Percentiles rank a stretch among this genome's conserved stretches.
phyloP scores from a whole-genome alignment of 495 filamentous ascomycete genomes.

The Aspergillus panamensis region DNA sequence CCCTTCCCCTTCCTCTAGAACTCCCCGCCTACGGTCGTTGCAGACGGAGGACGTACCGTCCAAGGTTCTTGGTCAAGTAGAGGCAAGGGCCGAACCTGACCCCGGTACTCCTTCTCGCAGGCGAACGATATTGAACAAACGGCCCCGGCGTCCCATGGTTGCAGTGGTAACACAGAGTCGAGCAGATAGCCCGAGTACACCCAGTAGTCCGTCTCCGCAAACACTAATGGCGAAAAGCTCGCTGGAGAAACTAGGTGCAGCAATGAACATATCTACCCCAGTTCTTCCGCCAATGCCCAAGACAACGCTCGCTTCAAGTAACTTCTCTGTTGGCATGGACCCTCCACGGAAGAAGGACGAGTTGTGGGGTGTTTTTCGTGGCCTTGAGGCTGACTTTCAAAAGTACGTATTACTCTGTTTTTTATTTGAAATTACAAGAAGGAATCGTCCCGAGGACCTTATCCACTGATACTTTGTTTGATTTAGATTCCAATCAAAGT shows the following conservation, averaged over 20 bases:
- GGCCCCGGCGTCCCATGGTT: conserved; percentile 50
- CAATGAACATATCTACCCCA: conserved; percentile 43
- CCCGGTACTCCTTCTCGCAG: conserved; percentile 29
- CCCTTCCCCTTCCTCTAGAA: conserved; percentile 53
- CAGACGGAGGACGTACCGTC: conserved; percentile 29
- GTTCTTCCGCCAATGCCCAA: conserved; percentile 53
- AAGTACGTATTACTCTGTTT: conserved; percentile 48
- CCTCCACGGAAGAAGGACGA: conserved; percentile 67
- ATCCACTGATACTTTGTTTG: background rate
- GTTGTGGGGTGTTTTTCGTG: conserved; percentile 81
- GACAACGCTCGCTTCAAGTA: conserved; percentile 27
- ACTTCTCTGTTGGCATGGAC: conserved; percentile 43
- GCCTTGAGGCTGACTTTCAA: conserved; percentile 76
- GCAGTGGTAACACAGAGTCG: conserved; percentile 47
- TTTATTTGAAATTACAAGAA: background rate
- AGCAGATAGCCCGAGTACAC: conserved; percentile 39
- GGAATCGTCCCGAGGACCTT: too few species aligned
- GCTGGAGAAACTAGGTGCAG: conserved; percentile 53
- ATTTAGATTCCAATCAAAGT: conserved; percentile 67
- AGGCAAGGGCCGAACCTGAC: conserved; percentile 33
- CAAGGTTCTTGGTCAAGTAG: conserved; percentile 10
- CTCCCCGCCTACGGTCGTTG: conserved; percentile 35
- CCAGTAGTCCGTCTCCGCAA: conserved; percentile 48
- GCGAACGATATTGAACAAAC: conserved; percentile 42
- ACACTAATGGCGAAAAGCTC: conserved; percentile 56